Percentiles rank a stretch among this genome's conserved stretches.
Evolutionary conservation across 2,329 filamentous ascomycete species (phyloP).

Genomic region (Xylariaceae sp.): DNA sequence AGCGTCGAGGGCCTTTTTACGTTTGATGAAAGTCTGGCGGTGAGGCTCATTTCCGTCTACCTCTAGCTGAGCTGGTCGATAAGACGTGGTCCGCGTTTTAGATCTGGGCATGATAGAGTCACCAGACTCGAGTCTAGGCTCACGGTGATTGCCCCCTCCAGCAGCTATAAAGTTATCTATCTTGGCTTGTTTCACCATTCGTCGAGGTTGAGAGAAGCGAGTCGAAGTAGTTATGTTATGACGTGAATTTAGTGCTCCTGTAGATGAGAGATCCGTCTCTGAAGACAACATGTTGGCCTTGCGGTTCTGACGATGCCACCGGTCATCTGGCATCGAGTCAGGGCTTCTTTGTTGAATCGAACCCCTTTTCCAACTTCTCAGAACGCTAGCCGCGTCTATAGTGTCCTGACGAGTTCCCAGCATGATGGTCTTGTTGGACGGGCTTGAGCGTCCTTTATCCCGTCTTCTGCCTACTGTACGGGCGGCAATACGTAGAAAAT

Average conservation of each 20-base stretch:
- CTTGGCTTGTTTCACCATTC: conserved; percentile 27
- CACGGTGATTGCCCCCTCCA: conserved; percentile 8
- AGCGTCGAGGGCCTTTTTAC: conserved; percentile 53
- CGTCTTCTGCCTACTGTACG: conserved; percentile 47
- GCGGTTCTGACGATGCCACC: conserved; percentile 1
- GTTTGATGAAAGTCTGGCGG: conserved; percentile 42
- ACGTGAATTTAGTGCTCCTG: not conserved
- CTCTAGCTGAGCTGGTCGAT: conserved; percentile 55
- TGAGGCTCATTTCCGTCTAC: conserved; percentile 35
- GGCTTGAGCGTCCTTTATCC: conserved; percentile 52
- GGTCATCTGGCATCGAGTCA: not conserved
- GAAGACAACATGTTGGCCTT: not conserved
- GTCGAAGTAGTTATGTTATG: conserved; percentile 9
- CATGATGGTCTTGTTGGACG: conserved; percentile 52
- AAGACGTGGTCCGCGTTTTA: conserved; percentile 16
- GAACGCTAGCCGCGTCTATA: conserved; percentile 49
- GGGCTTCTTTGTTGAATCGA: conserved; percentile 42
- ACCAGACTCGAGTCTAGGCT: not conserved
- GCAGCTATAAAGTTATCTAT: conserved; percentile 31
- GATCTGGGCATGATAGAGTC: conserved; percentile 6
- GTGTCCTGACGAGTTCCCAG: conserved; percentile 60
- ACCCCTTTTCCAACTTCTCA: conserved; percentile 55
- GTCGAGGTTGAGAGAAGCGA: conserved; percentile 27
- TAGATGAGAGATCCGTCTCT: not conserved
- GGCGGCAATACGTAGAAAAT: conserved; percentile 59